Evolutionary conservation across 2,329 filamentous ascomycete species (phyloP).

Genomic region (Aspergillus fumigatiaffinis): DNA sequence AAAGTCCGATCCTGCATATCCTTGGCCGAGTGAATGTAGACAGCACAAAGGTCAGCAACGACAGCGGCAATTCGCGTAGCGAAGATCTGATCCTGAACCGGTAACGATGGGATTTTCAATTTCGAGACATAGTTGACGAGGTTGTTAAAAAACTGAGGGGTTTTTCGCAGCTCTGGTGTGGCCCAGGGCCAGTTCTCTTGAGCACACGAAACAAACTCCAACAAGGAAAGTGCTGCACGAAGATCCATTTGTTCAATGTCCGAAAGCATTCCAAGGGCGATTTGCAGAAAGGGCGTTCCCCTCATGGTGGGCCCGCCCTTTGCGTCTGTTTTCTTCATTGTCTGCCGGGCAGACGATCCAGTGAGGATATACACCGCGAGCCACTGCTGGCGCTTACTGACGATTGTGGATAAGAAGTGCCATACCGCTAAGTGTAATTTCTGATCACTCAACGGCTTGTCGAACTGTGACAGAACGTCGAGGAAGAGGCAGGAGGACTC

Average conservation of each 20-base stretch:
- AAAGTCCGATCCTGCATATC: constrained; percentile 67
- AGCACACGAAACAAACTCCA: constrained; percentile 82
- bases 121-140: constrained; percentile 67
- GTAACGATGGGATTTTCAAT: constrained; percentile 52
- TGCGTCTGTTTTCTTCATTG: constrained; percentile 52
- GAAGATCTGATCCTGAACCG: constrained; percentile 45
- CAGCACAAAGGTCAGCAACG: constrained; percentile 81
- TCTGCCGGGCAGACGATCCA: constrained; percentile 76
- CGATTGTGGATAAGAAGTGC: constrained; percentile 79
- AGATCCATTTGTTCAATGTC: constrained; percentile 61
- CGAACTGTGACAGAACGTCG: constrained; percentile 69
- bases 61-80: constrained; percentile 73
- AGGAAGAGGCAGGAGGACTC: constrained; percentile 82
- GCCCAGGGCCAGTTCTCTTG: constrained; percentile 97
- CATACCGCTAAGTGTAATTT: constrained; percentile 68
- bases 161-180: constrained; percentile 71
- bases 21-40: constrained; percentile 83
- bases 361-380: constrained; percentile 91
- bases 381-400: constrained; percentile 91
- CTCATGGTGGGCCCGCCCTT: constrained; percentile 48
- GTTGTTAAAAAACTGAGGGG: constrained; percentile 67
- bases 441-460: constrained; percentile 66
- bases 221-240: constrained; percentile 66
- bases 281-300: constrained; percentile 65
- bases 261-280: constrained; percentile 67